phyloP scores from a whole-genome alignment of 108 stramenopile genomes.

The Skeletonema grethae region DNA sequence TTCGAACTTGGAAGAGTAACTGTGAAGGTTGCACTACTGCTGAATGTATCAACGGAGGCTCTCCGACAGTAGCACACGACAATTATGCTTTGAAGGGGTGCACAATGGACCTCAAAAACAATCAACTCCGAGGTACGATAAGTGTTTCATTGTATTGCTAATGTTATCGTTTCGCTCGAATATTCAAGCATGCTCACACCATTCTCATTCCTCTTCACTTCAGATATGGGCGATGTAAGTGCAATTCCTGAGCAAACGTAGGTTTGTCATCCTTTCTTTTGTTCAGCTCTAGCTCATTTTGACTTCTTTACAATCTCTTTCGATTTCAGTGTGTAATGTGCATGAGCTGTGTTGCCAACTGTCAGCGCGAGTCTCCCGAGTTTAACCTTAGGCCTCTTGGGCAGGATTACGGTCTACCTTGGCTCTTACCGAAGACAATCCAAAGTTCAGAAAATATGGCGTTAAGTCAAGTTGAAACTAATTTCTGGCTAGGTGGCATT shows the following conservation, averaged over 20 bases:
- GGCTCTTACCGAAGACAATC: slow-evolving; percentile 33
- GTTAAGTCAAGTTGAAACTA: slow-evolving; percentile 41
- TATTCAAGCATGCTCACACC: not conserved
- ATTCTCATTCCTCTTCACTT: not conserved
- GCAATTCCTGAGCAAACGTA: not conserved
- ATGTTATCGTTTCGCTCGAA: not conserved
- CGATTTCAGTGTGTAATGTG: slow-evolving; percentile 35
- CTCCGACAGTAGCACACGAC: slow-evolving; percentile 24
- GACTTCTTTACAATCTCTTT: not conserved
- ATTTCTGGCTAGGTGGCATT: slow-evolving; percentile 48
- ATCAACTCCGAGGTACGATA: slow-evolving; percentile 22
- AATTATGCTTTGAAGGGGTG: slow-evolving; percentile 36
- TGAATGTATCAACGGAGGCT: slow-evolving; percentile 25
- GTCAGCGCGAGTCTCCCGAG: slow-evolving; percentile 45
- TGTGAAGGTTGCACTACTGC: slow-evolving; percentile 42
- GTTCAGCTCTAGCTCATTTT: not conserved
- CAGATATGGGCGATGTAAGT: slow-evolving; percentile 27
- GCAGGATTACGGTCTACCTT: slow-evolving; percentile 43
- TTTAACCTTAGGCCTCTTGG: slow-evolving; percentile 39
- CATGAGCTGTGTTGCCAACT: slow-evolving; percentile 48
- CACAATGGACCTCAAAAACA: slow-evolving; percentile 49
- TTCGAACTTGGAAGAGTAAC: slow-evolving; percentile 39
- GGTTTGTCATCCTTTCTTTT: not conserved
- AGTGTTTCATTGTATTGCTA: not conserved
- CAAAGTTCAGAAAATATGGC: slow-evolving; percentile 29